Base-by-base conservation (phyloP, 805 yeast species). In the Torulaspora microellipsoides region DNA sequence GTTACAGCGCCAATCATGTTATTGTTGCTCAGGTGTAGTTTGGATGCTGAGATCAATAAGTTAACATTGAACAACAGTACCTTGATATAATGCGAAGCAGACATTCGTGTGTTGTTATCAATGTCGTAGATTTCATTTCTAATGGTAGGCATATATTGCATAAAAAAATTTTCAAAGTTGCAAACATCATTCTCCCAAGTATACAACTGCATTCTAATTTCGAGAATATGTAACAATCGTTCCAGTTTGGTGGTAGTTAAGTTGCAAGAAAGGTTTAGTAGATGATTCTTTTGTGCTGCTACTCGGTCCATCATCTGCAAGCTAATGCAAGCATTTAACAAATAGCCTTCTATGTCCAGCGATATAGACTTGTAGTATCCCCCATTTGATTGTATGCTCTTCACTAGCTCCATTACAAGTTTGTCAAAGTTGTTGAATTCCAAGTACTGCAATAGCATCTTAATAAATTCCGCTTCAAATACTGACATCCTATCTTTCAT, bases 11-110 rank as follows among this genome's bases (percentile, higher is more conserved):
- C 55, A 1, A 48, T 32, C 17, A 60, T 33, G 28, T 58, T 46
- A 11, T 53, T 43, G 1, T 39, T 35, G 8, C 36, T 6, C 9
- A 50, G 17, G 15, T 60, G 60, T 10, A 62, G 35, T 15, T 36
- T 38, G 1, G 65, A 57, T 8, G 61, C 53, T 3, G 52, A 35
- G 5, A 36, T 40, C 29, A 50, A 44, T 13, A 60, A 35, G 2
- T 48, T 42, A 3, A 61, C 51, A 42, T 61, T 64, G 29, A 65
- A 60, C n/a, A 62, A 32, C 20, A 65, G 32, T n/a, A 60, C 40
- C 35, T 50, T 51, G n/a, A 61, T 42, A 32, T 62, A 64, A 8
- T 41, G 41, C 1, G 51, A 38, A 2, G 49, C 37, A 12, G 61
- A 42, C 38, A 57, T 34, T n/a, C 53, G 51, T 1, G 45, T 28